These are phyloP conservation scores for Flaveria linearis DNA, from an alignment of 129 eudicot genomes.

Conservation along the genomic window DNA sequence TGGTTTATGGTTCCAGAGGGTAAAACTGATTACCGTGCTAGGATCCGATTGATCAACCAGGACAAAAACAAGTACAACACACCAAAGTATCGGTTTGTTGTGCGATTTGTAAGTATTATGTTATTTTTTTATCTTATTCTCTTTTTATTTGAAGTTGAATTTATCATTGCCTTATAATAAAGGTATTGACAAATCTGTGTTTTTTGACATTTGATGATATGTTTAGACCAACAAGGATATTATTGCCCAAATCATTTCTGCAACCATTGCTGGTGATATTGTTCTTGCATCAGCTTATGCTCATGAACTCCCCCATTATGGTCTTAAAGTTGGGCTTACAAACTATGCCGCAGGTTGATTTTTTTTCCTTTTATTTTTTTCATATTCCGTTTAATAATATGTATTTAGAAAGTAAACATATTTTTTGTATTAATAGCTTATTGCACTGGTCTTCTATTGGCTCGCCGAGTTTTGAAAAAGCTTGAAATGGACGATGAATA, in stretches of 20 bases:
- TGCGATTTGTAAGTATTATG: constrained; percentile 75
- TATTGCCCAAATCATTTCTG: constrained; percentile 70
- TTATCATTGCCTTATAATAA: neutral
- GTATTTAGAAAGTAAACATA: too few relatives aligned
- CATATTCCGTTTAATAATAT: neutral
- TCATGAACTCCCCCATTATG: constrained; percentile 83
- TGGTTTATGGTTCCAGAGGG: constrained; percentile 54
- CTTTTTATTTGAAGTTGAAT: neutral
- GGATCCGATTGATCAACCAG: constrained; percentile 78
- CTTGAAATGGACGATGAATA: constrained; percentile 88
- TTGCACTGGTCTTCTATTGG: constrained; percentile 91
- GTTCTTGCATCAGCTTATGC: constrained; percentile 85
- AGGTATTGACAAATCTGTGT: too few relatives aligned
- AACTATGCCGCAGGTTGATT: constrained; percentile 89
- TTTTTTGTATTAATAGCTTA: constrained; percentile 46
- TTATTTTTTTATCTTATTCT: neutral
- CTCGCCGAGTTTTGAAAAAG: constrained; percentile 70
- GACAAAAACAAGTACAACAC: constrained; percentile 96
- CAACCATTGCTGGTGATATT: constrained; percentile 86
- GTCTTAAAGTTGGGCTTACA: constrained; percentile 94
- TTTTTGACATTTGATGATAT: constrained; percentile 20
- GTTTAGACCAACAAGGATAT: constrained; percentile 85
- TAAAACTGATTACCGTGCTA: constrained; percentile 92
- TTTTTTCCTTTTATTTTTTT: too few relatives aligned
- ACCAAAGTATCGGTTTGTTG: constrained; percentile 83